Conservation (phyloP, 768 basidiomycete genomes). For the Phylloporus sp. region DNA sequence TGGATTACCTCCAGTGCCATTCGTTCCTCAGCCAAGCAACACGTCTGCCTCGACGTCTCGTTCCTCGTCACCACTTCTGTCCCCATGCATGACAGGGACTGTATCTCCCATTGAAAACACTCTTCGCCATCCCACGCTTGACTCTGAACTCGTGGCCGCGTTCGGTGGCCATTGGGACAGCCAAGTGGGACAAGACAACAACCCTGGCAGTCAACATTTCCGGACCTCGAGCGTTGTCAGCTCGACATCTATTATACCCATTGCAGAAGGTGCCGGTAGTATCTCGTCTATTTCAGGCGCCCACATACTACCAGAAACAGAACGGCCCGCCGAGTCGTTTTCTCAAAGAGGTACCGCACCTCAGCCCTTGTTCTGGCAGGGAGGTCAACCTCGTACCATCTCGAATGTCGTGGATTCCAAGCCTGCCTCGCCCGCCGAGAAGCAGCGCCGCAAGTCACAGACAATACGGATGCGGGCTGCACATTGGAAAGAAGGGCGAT, state of each 20-base stretch:
- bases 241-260: conserved; percentile 36
- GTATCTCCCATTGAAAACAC: conserved; percentile 6
- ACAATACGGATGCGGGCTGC: conserved; percentile 55
- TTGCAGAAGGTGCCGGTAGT: conserved; percentile 11
- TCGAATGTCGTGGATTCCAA: conserved; percentile 28
- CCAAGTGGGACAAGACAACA: conserved; percentile 9
- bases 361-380: conserved; percentile 14
- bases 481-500: conserved; percentile 56
- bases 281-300: conserved; percentile 2
- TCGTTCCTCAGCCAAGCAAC: conserved; percentile 30
- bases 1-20: conserved; percentile 31
- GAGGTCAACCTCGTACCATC: background rate
- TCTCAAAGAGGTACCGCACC: conserved; percentile 7
- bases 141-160: conserved; percentile 54
- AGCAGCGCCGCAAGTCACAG: conserved; percentile 36
- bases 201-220: conserved; percentile 40
- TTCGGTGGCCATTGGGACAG: conserved; percentile 31
- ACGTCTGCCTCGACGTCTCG: conserved; percentile 19
- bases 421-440: conserved; percentile 19
- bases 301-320: background rate
- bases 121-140: conserved; percentile 37
- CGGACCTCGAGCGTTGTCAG: conserved; percentile 54
- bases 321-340: background rate
- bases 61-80: conserved; percentile 18
- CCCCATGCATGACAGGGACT: conserved; percentile 3